Conservation (phyloP, 371 early-diverging fungal genomes). For the Umbelopsis sp. region DNA sequence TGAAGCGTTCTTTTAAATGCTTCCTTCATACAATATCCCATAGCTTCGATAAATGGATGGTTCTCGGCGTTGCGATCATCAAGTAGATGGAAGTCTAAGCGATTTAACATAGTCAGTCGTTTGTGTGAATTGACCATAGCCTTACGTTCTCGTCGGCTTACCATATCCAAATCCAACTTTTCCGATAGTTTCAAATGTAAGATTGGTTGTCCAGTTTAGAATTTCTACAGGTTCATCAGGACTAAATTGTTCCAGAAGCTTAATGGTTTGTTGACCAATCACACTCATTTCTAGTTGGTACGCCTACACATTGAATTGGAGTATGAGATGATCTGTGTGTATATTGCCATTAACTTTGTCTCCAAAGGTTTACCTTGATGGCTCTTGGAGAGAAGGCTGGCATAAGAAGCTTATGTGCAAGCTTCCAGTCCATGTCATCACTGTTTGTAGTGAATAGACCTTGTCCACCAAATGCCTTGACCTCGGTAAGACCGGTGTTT, state of each 20-base stretch:
- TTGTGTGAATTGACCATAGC: neutral
- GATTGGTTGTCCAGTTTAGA: slow-evolving; percentile 39
- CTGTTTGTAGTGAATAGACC: slow-evolving; percentile 49
- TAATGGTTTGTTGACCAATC: slow-evolving; percentile 24
- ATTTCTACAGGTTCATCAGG: slow-evolving; percentile 29
- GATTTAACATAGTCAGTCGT: neutral
- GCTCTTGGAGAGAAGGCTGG: slow-evolving; percentile 50
- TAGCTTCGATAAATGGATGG: slow-evolving; percentile 44
- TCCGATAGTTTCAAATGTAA: slow-evolving; percentile 42
- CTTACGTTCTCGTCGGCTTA: neutral
- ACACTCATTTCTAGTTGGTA: slow-evolving; percentile 32
- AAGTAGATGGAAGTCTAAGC: slow-evolving; percentile 33
- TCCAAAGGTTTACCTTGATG: slow-evolving; percentile 29
- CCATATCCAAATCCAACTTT: slow-evolving; percentile 47
- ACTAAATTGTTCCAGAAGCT: slow-evolving; percentile 24
- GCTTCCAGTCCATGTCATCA: slow-evolving; percentile 46
- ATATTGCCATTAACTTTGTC: too few species aligned
- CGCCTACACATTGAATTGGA: slow-evolving; percentile 10
- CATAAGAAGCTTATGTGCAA: slow-evolving; percentile 54
- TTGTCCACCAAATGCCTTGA: slow-evolving; percentile 36
- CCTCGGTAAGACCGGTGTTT: slow-evolving; percentile 25
- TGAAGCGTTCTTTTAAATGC: slow-evolving; percentile 24
- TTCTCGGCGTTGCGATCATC: slow-evolving; percentile 29
- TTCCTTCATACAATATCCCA: slow-evolving; percentile 38
- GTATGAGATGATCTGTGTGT: too few species aligned